Evolutionary conservation across 164 flowering plant genomes (phyloP).

Genomic region (Protea cynaroides): DNA sequence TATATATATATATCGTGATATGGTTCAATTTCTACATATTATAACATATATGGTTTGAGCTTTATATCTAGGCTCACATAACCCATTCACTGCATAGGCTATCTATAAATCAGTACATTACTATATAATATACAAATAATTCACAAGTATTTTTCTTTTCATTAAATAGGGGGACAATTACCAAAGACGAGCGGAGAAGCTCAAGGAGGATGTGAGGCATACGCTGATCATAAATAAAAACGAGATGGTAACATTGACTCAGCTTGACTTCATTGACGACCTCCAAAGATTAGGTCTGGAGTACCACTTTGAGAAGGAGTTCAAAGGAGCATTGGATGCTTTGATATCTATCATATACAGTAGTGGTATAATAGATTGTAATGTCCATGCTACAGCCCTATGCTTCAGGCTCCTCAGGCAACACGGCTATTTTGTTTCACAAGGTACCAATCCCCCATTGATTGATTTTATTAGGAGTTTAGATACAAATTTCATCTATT

Average conservation of each 20-base stretch:
- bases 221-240: neutral
- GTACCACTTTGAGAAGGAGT: slow-evolving; percentile 12
- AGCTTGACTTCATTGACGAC: slow-evolving; percentile 10
- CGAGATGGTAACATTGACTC: neutral
- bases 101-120: too few species aligned
- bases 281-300: slow-evolving; percentile 8
- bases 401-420: slow-evolving; percentile 11
- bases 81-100: too few species aligned
- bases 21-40: too few species aligned
- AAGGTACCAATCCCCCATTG: slow-evolving; percentile 2
- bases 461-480: neutral
- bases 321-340: neutral
- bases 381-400: slow-evolving; percentile 4
- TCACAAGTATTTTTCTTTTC: neutral
- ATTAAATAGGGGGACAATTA: neutral
- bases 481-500: neutral
- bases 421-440: slow-evolving; percentile 3
- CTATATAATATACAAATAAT: too few species aligned
- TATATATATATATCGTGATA: too few species aligned
- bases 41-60: too few species aligned
- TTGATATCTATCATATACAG: neutral
- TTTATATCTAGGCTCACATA: too few species aligned
- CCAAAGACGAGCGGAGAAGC: neutral
- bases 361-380: neutral
- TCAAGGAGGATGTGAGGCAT: neutral